phyloP scores from a whole-genome alignment of 306 rosid genomes.

The Lathyrus oleraceus region DNA sequence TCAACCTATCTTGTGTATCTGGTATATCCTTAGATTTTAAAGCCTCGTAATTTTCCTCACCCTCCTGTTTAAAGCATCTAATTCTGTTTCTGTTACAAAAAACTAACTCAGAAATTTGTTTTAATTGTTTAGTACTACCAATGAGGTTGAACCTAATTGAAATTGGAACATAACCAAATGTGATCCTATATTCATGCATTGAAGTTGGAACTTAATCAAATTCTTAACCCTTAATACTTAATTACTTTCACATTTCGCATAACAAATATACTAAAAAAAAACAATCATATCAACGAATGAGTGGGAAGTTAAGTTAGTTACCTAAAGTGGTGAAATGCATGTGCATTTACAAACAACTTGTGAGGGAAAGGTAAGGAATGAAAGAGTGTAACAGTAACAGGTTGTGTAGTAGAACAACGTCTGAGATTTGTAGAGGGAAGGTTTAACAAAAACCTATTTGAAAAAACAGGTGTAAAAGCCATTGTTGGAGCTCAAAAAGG shows the following conservation, averaged over 20 bases:
- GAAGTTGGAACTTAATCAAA: slow-evolving; percentile 10
- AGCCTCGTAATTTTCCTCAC: slow-evolving; percentile 37
- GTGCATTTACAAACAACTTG: slow-evolving; percentile 7
- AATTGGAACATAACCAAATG: neutral
- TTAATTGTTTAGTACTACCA: neutral
- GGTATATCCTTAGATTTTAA: slow-evolving; percentile 31
- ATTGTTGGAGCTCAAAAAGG: slow-evolving; percentile 25
- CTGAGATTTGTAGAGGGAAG: slow-evolving; percentile 25
- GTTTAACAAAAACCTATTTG: slow-evolving; percentile 24
- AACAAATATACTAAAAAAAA: neutral
- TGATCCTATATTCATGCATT: neutral
- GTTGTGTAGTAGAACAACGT: slow-evolving; percentile 1
- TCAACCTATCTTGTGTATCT: slow-evolving; percentile 31
- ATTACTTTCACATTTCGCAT: slow-evolving; percentile 1
- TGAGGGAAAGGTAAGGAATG: slow-evolving; percentile 27
- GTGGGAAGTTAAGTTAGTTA: slow-evolving; percentile 4
- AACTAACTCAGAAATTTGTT: neutral
- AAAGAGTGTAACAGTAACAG: slow-evolving; percentile 23
- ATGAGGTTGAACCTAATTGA: neutral
- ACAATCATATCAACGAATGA: neutral
- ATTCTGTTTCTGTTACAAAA: slow-evolving; percentile 37
- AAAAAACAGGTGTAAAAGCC: slow-evolving; percentile 42
- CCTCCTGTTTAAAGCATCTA: slow-evolving; percentile 47
- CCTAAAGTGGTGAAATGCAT: slow-evolving; percentile 32
- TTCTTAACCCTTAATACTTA: neutral